These are phyloP conservation scores for Paradendryphiella salina DNA, from an alignment of 2,329 filamentous ascomycete genomes.

Conservation along the genomic window DNA sequence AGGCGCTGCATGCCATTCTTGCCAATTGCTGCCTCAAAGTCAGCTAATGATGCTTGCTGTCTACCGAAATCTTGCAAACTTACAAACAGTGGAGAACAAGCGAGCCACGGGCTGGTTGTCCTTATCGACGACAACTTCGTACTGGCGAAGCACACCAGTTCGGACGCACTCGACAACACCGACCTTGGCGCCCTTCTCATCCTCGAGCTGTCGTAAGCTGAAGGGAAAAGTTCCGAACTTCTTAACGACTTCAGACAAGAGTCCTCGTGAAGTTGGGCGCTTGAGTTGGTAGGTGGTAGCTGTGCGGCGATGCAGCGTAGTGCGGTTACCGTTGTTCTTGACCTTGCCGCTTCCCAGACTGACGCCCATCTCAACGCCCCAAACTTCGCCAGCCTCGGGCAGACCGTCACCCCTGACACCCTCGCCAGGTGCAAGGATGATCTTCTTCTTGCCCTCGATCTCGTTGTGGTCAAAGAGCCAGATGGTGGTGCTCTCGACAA, in stretches of 20 bases:
- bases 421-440: conserved; percentile 84
- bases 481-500: conserved; percentile 97
- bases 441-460: conserved; percentile 98
- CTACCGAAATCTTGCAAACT: conserved; percentile 62
- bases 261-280: conserved; percentile 88
- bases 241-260: conserved; percentile 92
- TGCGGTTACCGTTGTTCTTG: conserved; percentile 81
- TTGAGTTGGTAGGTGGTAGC: conserved; percentile 90
- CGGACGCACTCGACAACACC: conserved; percentile 96
- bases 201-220: conserved; percentile 93
- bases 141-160: conserved; percentile 88
- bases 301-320: conserved; percentile 92
- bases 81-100: conserved; percentile 90
- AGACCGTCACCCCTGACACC: conserved; percentile 87
- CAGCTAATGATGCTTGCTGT: conserved; percentile 9
- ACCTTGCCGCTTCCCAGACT: conserved; percentile 91
- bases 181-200: conserved; percentile 93
- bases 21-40: conserved; percentile 71
- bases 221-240: conserved; percentile 98
- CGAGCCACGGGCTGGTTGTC: conserved; percentile 82
- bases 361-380: conserved; percentile 96
- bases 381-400: conserved; percentile 88
- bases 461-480: conserved; percentile 97
- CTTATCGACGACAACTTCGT: conserved; percentile 94
- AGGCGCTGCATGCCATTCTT: conserved; percentile 95